Evolutionary conservation across 106 monocot species (phyloP).

Genomic region (Vanilla planifolia): DNA sequence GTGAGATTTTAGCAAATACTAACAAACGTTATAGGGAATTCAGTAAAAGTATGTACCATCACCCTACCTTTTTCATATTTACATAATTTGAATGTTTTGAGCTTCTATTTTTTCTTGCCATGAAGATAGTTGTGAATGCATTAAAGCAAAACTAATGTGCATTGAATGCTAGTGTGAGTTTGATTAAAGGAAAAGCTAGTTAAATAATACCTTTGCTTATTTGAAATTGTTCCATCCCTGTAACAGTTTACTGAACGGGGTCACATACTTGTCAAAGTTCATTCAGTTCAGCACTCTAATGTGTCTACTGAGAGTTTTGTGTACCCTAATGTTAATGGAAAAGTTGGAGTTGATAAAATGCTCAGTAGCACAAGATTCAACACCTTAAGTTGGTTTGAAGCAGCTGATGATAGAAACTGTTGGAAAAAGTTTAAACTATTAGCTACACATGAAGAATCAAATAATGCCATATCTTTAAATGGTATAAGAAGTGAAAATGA

Average conservation of each 20-base stretch:
- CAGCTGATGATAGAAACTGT: conserved; percentile 68
- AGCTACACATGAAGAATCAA: conserved; percentile 28
- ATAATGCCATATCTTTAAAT: conserved; percentile 15
- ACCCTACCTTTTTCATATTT: not conserved
- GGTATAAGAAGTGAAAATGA: conserved; percentile 11
- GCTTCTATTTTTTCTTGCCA: not conserved
- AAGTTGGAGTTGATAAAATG: conserved; percentile 7
- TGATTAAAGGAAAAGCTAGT: too few relatives aligned
- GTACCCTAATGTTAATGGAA: conserved; percentile 31
- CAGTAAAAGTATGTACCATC: conserved; percentile 61
- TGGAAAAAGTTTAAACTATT: conserved; percentile 75
- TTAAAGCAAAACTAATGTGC: not conserved
- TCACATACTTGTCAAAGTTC: conserved; percentile 93
- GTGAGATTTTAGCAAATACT: conserved; percentile 94
- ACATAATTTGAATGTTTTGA: too few relatives aligned
- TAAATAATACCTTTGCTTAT: not conserved
- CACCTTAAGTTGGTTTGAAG: conserved; percentile 77
- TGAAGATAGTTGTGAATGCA: not conserved
- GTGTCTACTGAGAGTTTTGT: conserved; percentile 1
- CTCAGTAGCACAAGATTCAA: conserved; percentile 17
- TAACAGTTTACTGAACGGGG: conserved; percentile 87
- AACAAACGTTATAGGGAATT: conserved; percentile 96
- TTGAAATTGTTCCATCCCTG: not conserved
- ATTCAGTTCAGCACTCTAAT: conserved; percentile 47
- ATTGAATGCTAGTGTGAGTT: not conserved